Percentiles rank a stretch among this genome's conserved stretches.
Conservation (phyloP, 768 basidiomycete species). For the Filobasidium wieringae region DNA sequence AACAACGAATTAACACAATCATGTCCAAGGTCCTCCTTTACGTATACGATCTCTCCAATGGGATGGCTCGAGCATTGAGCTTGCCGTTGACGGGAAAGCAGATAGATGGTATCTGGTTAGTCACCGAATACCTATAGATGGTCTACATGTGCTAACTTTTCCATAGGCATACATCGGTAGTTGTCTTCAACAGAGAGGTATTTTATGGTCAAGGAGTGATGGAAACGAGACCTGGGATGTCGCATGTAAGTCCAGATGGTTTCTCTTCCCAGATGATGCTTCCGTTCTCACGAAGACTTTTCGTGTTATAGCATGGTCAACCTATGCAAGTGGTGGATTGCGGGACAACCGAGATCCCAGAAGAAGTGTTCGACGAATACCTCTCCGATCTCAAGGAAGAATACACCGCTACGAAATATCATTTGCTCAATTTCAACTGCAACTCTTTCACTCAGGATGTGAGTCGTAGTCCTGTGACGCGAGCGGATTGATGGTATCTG, state of each 20-base stretch:
- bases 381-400: slow-evolving; percentile 58
- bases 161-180: slow-evolving; percentile 87
- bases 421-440: slow-evolving; percentile 71
- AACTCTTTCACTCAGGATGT: slow-evolving; percentile 88
- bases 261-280: not conserved
- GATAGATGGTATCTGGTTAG: slow-evolving; percentile 85
- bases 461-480: not conserved
- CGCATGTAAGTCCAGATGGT: slow-evolving; percentile 54
- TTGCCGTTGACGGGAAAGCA: slow-evolving; percentile 71
- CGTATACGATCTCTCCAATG: slow-evolving; percentile 82
- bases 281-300: not conserved
- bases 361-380: slow-evolving; percentile 78
- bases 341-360: slow-evolving; percentile 68
- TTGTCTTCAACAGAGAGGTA: slow-evolving; percentile 71
- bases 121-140: slow-evolving; percentile 4
- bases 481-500: not conserved
- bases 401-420: slow-evolving; percentile 74
- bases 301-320: slow-evolving; percentile 51
- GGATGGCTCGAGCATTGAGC: slow-evolving; percentile 68
- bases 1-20: too few species aligned
- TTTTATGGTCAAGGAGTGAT: slow-evolving; percentile 83
- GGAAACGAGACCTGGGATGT: slow-evolving; percentile 54
- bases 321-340: slow-evolving; percentile 61
- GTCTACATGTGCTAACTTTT: too few species aligned
- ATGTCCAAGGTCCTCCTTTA: slow-evolving; percentile 65